Evolutionary conservation across 192 early-diverging fungal species (phyloP), one percentile per base, ranked within the genome.

Genomic region (Cetraspora pellucida): DNA sequence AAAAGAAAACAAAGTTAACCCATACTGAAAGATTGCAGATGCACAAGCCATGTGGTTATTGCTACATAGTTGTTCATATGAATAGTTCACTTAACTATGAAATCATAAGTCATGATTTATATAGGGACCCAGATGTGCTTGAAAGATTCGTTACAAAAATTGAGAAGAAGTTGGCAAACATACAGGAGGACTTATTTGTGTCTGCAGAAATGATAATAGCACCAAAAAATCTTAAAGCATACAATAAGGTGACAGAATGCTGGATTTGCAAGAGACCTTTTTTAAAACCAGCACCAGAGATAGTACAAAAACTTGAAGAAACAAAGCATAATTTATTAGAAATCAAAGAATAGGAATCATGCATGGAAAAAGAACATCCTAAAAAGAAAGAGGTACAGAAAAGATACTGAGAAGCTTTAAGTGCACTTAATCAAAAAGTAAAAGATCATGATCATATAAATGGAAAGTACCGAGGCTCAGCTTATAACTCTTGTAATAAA

Each of bases 311-410:
- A 71, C 11, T 71, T 25, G 13, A 71, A 27, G 49, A 71, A 71
- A 25, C 50, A 71, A 71, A 71, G 27, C 69, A 71, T 6, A 6
- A 52, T 52, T 52, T 71, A 30, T 52, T 71, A 52, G 28, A 71
- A 71, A 17, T 19, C 13, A 70, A 70, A 52, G 25, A 70, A 70
- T 70, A 25, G 68, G 25, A 70, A 28, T 3, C 46, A 47, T 30
- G 13, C 27, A 70, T 70, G 68, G 21, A 70, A 52, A 70, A 70
- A 70, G 68, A 70, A n/a, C 68, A 70, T 70, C 45, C 68, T 16
- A 52, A 70, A 70, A 70, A 70, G 68, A 70, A 70, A 58, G 57
- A 58, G n/a, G 21, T 21, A 23, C 57, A 58, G 8, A 70, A 54
- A 50, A 19, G 19, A 70, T 70, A 70, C 50, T 2, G 21, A 49